Conservation (phyloP, 495 filamentous ascomycete genomes). For the Aspergillus nidulans region DNA sequence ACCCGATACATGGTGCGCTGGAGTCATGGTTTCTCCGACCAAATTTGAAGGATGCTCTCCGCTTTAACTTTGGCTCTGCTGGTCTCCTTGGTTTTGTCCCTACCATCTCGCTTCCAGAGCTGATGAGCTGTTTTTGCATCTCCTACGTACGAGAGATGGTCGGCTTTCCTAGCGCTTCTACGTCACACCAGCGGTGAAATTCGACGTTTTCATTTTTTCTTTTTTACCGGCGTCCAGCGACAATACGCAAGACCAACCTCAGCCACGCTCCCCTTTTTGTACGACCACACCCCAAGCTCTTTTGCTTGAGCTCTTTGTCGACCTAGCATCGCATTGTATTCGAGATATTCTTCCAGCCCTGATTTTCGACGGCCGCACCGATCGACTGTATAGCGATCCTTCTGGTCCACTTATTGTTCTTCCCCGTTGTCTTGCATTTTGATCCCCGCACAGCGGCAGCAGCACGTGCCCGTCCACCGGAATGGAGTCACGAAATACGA, state of each 20-base stretch:
- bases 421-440: not conserved
- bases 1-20: too few relatives aligned
- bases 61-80: not conserved
- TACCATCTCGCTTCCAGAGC: not conserved
- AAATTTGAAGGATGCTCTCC: not conserved
- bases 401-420: not conserved
- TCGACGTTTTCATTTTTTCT: not conserved
- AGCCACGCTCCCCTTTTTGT: constrained; percentile 4
- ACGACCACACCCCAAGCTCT: constrained; percentile 2
- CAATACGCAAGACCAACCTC: not conserved
- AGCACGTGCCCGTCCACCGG: constrained; percentile 5
- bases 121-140: not conserved
- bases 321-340: not conserved
- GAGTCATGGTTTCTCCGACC: constrained; percentile 7
- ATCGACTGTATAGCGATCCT: not conserved
- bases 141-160: not conserved
- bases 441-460: constrained; percentile 1
- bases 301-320: not conserved
- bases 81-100: not conserved
- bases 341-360: not conserved
- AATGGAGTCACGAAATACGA: constrained; percentile 4
- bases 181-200: constrained; percentile 9
- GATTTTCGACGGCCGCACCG: not conserved
- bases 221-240: not conserved
- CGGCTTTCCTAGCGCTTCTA: not conserved